phyloP scores from a whole-genome alignment of 768 basidiomycete species.

The Termitomyces heimii region DNA sequence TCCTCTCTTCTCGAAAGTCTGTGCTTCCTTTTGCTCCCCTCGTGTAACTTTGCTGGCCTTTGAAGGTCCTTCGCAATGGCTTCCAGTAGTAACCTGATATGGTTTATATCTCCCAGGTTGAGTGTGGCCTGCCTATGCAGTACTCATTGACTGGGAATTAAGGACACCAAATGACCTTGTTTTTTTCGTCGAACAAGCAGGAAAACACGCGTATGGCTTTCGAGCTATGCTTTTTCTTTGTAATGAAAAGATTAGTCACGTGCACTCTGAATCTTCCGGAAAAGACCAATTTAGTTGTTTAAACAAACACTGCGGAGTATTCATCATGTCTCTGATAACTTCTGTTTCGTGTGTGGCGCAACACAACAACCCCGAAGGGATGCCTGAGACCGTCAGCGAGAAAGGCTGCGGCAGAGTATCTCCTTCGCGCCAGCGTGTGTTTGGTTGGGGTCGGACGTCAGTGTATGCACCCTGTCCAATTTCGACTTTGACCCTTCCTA shows the following conservation, averaged over 20 bases:
- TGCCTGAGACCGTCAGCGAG: background rate
- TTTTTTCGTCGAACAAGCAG: background rate
- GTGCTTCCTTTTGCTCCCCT: background rate
- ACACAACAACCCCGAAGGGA: background rate
- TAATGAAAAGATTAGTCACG: background rate
- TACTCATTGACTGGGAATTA: background rate
- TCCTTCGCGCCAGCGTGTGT: too few relatives aligned
- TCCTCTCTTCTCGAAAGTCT: background rate
- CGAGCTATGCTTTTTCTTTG: background rate
- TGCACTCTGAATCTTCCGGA: background rate
- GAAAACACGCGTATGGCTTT: background rate
- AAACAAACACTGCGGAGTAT: background rate
- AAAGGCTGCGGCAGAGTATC: background rate
- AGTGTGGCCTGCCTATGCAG: background rate
- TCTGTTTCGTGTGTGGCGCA: background rate
- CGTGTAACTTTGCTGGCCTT: background rate
- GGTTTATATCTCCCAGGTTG: background rate
- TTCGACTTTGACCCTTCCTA: background rate
- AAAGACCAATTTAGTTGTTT: background rate
- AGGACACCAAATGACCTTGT: background rate
- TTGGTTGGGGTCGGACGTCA: background rate
- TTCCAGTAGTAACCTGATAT: background rate
- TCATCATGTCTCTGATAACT: background rate
- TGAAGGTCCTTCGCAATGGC: background rate
- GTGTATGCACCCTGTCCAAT: background rate